Base-by-base conservation (phyloP, 345 rosid genomes). In the Carallia brachiata region DNA sequence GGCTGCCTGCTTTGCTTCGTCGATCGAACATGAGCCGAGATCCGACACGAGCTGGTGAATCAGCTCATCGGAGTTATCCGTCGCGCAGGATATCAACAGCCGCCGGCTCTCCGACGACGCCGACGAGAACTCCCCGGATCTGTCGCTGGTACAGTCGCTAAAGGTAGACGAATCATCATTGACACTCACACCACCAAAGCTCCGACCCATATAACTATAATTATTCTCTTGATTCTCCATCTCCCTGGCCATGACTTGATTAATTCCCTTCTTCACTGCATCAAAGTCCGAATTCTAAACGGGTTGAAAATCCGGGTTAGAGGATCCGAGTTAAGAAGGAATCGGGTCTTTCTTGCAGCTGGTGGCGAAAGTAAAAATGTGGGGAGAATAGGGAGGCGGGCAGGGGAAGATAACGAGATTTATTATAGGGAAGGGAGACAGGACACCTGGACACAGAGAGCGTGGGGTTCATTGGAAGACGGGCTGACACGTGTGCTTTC, bases 141-240 rank as follows among this genome's bases (percentile, higher is more conserved):
- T 82, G 67, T 95, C 97, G 81, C 99, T 94, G 82, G 85, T 90
- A 76, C 97, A 91, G 56, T 91, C 96, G 71, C 97, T 90, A 80
- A 94, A 94, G 78, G 98, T 90, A 19, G 92, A 84, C 59, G 94
- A 82, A 61, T 73, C 70, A 57, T 84, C 90, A 66, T 84, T 79
- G 73, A 68, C 58, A 68, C 74, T 72, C 52, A 70, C 61, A 62
- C 80, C 84, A 37, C 77, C 72, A 60, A 78, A 84, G 62, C 69
- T 80, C 72, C 78, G 77, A 53, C 86, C 88, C 81, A 80, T 62
- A 60, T 89, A 86, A 6, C 71, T 68, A 81, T 75, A 84, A 58
- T 44, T 44, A 44, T 68, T 79, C 32, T 57, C 67, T 12, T 72
- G 70, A 60, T 62, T 75, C 55, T 79, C 94, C 60, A 69, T 74